phyloP scores from a whole-genome alignment of 768 basidiomycete species.

The Erythrobasidium yunnanense region DNA sequence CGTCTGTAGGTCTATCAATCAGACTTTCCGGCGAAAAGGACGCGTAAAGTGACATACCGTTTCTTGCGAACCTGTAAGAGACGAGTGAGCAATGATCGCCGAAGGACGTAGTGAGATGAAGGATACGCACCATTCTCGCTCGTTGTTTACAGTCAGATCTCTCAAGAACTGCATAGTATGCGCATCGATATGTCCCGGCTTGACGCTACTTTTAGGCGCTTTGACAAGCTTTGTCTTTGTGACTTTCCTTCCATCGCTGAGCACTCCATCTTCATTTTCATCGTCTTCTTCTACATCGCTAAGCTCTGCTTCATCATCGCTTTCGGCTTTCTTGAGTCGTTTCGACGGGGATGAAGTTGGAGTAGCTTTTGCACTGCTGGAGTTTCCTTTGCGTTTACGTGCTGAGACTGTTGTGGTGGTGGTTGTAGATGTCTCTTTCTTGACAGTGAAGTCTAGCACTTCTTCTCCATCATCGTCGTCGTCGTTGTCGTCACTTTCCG shows the following conservation, averaged over 20 bases:
- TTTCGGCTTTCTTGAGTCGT: not conserved
- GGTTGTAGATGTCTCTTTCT: not conserved
- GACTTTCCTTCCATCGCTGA: constrained; percentile 12
- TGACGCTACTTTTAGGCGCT: not conserved
- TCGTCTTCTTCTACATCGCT: not conserved
- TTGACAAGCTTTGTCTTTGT: constrained; percentile 15
- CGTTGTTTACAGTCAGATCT: constrained; percentile 6
- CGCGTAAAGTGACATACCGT: too few relatives aligned
- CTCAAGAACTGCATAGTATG: constrained; percentile 14
- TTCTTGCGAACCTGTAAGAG: constrained; percentile 10
- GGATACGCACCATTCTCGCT: constrained; percentile 15
- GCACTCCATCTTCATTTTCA: constrained; percentile 7
- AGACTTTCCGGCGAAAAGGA: not conserved
- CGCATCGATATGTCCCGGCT: constrained; percentile 10
- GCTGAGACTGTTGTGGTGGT: not conserved
- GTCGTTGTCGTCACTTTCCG: too few relatives aligned
- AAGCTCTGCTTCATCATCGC: not conserved
- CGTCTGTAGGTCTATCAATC: not conserved
- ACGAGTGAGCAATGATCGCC: too few relatives aligned
- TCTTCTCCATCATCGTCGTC: constrained; percentile 10
- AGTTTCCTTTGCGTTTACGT: not conserved
- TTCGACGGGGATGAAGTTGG: constrained; percentile 15
- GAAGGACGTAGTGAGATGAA: not conserved
- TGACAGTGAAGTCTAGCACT: not conserved
- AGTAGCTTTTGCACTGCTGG: not conserved